Evolutionary conservation across 805 yeast species (phyloP).

Genomic region (Vanderwaltozyma verrucispora): DNA sequence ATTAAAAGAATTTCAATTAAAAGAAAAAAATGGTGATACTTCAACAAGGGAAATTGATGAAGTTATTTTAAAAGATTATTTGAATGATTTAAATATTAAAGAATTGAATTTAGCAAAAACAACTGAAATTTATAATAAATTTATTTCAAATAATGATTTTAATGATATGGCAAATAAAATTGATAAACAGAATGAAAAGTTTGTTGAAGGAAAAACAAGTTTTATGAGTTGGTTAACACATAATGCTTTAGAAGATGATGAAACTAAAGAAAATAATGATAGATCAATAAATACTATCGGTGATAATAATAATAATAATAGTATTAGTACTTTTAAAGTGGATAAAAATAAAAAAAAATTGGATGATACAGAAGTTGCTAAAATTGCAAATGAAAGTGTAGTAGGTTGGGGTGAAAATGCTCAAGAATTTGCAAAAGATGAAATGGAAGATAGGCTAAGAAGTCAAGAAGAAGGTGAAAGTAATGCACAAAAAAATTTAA

Average conservation of each 20-base stretch:
- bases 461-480: constrained; percentile 11
- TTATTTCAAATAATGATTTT: constrained; percentile 14
- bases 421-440: constrained; percentile 29
- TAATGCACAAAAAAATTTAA: constrained; percentile 23
- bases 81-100: constrained; percentile 3
- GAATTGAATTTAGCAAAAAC: constrained; percentile 15
- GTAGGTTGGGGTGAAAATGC: constrained; percentile 42
- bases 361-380: constrained; percentile 10
- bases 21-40: constrained; percentile 13
- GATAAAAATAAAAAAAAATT: too few relatives aligned
- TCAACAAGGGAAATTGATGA: constrained; percentile 8
- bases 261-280: constrained; percentile 1
- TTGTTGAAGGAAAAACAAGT: constrained; percentile 1
- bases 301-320: too few relatives aligned
- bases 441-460: constrained; percentile 21
- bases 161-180: constrained; percentile 20
- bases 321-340: too few relatives aligned
- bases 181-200: constrained; percentile 4
- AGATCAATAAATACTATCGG: background rate
- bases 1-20: constrained; percentile 9
- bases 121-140: constrained; percentile 11
- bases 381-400: constrained; percentile 29
- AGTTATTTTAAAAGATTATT: constrained; percentile 2
- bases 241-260: constrained; percentile 6
- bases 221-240: constrained; percentile 17